A percentile compares a stretch with the other conserved stretches of the same genome.
Evolutionary conservation across 305 asterid genomes (phyloP).

Genomic region (Fraxinus paxiana): DNA sequence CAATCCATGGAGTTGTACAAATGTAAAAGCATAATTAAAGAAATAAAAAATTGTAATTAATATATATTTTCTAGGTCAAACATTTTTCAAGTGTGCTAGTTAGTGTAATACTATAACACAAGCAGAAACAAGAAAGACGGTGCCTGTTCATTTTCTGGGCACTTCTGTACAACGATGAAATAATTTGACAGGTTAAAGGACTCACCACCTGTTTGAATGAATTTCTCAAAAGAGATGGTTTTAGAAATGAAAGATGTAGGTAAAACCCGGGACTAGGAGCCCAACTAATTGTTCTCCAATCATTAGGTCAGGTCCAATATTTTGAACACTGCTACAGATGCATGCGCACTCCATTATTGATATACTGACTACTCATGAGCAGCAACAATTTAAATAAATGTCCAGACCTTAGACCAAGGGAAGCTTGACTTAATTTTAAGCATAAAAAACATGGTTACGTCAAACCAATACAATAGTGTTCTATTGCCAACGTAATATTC

Average conservation of each 20-base stretch:
- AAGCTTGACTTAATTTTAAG: neutral
- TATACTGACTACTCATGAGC: neutral
- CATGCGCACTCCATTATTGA: neutral
- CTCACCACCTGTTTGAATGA: neutral
- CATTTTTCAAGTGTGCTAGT: neutral
- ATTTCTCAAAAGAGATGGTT: neutral
- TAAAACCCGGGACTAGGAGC: neutral
- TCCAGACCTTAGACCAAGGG: neutral
- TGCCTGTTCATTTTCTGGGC: neutral
- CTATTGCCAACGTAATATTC: neutral
- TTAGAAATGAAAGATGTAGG: neutral
- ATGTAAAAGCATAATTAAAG: neutral
- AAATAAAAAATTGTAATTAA: neutral
- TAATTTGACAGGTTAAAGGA: conserved; percentile 3
- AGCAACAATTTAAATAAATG: neutral
- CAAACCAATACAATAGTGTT: neutral
- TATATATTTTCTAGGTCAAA: neutral
- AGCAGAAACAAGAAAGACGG: neutral
- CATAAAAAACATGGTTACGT: neutral
- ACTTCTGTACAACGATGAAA: conserved; percentile 10
- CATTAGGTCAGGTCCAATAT: conserved; percentile 16
- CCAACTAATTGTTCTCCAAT: conserved; percentile 10
- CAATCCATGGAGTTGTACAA: neutral
- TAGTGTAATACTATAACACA: neutral
- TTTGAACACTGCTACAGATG: neutral